Conservation (phyloP, 78 protist genomes). For the Mastigamoeba balamuthi region DNA sequence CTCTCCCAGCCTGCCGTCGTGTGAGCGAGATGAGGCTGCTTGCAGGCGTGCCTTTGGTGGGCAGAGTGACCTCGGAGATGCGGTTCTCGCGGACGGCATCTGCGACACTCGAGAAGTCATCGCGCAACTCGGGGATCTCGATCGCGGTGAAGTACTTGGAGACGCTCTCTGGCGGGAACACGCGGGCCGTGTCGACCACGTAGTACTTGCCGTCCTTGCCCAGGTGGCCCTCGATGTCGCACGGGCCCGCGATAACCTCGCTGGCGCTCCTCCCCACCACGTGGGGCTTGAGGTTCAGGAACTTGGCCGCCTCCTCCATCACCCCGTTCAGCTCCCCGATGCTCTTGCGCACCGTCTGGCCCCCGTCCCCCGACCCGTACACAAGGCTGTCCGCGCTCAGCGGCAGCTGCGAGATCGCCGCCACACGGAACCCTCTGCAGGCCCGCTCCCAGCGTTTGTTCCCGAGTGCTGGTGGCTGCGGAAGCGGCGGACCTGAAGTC, state of each 20-base stretch:
- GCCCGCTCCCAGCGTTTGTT: background rate
- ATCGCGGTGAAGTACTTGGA: no score
- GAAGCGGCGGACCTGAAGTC: no score
- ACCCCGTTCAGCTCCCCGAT: background rate
- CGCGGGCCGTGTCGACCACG: background rate
- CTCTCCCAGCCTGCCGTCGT: no score
- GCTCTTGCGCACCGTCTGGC: background rate
- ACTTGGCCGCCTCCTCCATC: background rate
- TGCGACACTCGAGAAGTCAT: no score
- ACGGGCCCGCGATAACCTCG: background rate
- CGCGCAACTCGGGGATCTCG: no score
- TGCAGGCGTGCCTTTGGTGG: no score
- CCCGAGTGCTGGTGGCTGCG: background rate
- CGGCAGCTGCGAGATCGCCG: background rate
- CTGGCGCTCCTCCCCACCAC: background rate
- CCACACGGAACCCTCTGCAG: background rate
- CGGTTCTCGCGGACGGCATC: no score
- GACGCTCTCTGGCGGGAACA: background rate
- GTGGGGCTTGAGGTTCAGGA: background rate
- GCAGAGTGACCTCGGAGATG: no score
- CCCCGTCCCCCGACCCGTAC: conserved; percentile 3
- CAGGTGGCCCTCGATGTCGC: conserved; percentile 5
- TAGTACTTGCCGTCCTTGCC: conserved; percentile 2
- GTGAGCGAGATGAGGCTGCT: no score
- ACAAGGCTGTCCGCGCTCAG: background rate